Evolutionary conservation across 495 filamentous ascomycete genomes (phyloP), one percentile per base, ranked within the genome.

Genomic region (Umbilicaria muhlenbergii): DNA sequence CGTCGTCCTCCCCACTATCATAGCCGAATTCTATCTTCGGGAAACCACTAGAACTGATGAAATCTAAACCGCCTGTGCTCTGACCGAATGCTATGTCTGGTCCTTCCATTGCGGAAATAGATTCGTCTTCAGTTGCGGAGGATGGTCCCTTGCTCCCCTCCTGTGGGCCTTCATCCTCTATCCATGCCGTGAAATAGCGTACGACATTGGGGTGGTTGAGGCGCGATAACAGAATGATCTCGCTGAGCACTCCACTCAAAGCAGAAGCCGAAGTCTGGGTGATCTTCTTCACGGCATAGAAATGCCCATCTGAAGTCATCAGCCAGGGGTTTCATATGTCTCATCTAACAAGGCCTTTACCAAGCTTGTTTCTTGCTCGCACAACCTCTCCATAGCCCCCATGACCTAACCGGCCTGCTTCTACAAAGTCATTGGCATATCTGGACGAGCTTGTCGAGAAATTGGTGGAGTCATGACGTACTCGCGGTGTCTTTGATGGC

Each of bases 331-430:
- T 28, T 28, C 5, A 28, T 28, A 28, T 28, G 8, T 7, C 1
- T 8, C 8, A 7, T 28, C 24, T 6, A 6, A 6, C 3, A 8
- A 28, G 24, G 6, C 1, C 24, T 28, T 28, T 28, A 28, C 24
- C 24, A 6, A 94, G 73, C 59, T 87, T 92, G 53, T 94, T 93
- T 44, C 92, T 74, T 6, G 91, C 89, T 57, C 89, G 87, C 36
- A 98, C 86, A n/a, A 98, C 91, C 62, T 95, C 83, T 24, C 92
- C 91, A 60, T 92, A 98, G 2, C 89, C 92, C 13, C 91, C 91
- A 60, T 85, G 91, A 19, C 92, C 91, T 15, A 98, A 66, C 2
- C 81, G 76, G 14, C 85, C 87, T 46, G 84, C 76, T 60, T 96
- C 89, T 16, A 83, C 78, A 55, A 92, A 98, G 52, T 96, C 92